Evolutionary conservation across 352 stramenopile genomes (phyloP).

Genomic region (Globisporangium megalacanthum): DNA sequence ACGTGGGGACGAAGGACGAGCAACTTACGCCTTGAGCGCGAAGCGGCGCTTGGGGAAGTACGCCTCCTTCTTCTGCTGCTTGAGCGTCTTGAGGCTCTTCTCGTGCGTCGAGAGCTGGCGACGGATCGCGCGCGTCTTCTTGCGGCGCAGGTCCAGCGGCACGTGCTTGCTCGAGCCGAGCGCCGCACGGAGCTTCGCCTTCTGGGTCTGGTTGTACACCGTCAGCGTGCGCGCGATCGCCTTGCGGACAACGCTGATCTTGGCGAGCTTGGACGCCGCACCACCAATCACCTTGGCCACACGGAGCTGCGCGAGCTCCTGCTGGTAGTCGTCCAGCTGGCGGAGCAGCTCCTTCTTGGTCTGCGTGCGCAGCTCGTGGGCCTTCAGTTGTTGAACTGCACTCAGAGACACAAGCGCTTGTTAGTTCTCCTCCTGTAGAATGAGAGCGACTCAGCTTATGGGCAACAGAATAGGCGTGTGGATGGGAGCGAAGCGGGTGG

Average conservation of each 20-base stretch:
- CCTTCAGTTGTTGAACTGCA: constrained; percentile 91
- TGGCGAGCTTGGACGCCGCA: constrained; percentile 98
- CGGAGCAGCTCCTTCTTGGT: constrained; percentile 98
- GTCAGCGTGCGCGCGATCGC: constrained; percentile 99
- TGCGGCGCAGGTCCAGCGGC: constrained; percentile 96
- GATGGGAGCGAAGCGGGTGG: background rate
- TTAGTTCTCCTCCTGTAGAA: background rate
- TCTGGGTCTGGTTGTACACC: constrained; percentile 99
- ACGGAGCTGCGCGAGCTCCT: constrained; percentile 96
- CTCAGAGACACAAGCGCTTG: constrained; percentile 1
- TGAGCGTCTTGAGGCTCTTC: constrained; percentile 90
- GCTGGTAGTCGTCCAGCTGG: constrained; percentile 97
- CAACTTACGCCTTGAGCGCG: constrained; percentile 96
- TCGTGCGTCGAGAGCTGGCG: constrained; percentile 95
- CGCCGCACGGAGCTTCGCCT: constrained; percentile 95
- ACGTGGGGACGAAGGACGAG: constrained; percentile 8
- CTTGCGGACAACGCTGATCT: constrained; percentile 99
- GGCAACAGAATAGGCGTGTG: background rate
- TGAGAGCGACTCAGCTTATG: background rate
- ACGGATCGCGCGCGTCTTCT: constrained; percentile 99
- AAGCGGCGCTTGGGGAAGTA: constrained; percentile 97
- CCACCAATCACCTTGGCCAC: constrained; percentile 99
- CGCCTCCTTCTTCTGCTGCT: constrained; percentile 94
- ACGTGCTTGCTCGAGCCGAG: constrained; percentile 95
- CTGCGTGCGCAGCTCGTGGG: constrained; percentile 96